Percentiles rank a stretch among this genome's conserved stretches.
phyloP scores from a whole-genome alignment of 2,329 filamentous ascomycete species.

The Penicillium fuscoglaucum region DNA sequence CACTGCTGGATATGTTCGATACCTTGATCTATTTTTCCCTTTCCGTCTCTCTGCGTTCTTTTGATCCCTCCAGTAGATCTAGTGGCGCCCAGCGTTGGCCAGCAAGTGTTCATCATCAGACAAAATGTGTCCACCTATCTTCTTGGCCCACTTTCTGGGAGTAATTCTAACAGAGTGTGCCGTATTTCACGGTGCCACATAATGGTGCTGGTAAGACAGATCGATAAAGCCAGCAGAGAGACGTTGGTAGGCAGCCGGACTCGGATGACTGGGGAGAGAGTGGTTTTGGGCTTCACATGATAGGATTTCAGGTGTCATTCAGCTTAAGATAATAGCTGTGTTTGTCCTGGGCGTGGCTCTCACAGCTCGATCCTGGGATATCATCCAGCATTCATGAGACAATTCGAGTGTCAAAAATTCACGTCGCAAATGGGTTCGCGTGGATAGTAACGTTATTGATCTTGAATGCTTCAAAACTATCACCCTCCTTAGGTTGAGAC shows the following conservation, averaged over 20 bases:
- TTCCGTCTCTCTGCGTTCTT: background rate
- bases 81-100: background rate
- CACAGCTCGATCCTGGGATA: background rate
- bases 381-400: background rate
- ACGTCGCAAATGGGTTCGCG: slow-evolving; percentile 64
- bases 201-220: background rate
- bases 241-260: background rate
- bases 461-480: slow-evolving; percentile 51
- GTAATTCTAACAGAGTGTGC: background rate
- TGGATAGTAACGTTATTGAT: slow-evolving; percentile 62
- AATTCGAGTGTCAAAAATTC: slow-evolving; percentile 24
- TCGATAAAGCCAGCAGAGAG: background rate
- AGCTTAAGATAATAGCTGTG: slow-evolving; percentile 4
- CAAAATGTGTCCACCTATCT: background rate
- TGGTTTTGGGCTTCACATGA: background rate
- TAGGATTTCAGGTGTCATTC: background rate
- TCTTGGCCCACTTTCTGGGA: background rate
- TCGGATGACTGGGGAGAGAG: no score
- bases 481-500: slow-evolving; percentile 43
- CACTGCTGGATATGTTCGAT: background rate
- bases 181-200: background rate
- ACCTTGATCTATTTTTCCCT: background rate
- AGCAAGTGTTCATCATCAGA: background rate
- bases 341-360: background rate
- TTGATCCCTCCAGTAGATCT: background rate